Percentiles rank a stretch among this genome's conserved stretches.
Conservation (phyloP, 306 rosid genomes). For the Castanopsis chinensis region DNA sequence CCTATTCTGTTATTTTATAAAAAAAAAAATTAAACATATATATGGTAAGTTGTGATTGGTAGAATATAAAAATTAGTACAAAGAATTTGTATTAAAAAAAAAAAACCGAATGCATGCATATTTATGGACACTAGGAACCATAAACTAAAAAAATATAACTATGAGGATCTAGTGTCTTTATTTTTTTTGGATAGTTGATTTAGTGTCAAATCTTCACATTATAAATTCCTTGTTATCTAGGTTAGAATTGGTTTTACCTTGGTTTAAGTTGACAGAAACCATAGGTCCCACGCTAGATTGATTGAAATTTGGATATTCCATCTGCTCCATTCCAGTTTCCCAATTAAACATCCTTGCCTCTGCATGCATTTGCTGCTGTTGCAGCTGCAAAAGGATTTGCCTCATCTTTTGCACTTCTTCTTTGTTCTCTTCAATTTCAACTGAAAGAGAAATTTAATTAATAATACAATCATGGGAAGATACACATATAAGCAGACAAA, state of each 20-base stretch:
- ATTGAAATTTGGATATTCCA: background rate
- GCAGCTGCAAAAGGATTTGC: constrained; percentile 7
- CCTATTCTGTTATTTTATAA: too few species aligned
- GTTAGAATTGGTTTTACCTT: constrained; percentile 17
- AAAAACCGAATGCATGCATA: background rate
- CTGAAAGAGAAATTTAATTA: constrained; percentile 11
- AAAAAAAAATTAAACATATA: too few species aligned
- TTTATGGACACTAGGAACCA: background rate
- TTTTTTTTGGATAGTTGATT: too few species aligned
- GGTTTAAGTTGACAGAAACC: background rate
- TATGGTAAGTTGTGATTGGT: too few species aligned
- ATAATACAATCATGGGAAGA: background rate
- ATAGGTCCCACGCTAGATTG: background rate
- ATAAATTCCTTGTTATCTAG: background rate
- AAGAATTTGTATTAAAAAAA: too few species aligned
- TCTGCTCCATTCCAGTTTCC: background rate
- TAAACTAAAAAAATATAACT: background rate
- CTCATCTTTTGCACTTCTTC: constrained; percentile 36
- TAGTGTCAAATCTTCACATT: background rate
- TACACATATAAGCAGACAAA: background rate
- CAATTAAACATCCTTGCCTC: background rate
- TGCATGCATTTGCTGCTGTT: constrained; percentile 1
- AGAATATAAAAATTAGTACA: too few species aligned
- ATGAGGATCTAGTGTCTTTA: background rate
- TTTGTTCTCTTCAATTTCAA: constrained; percentile 41